Base-by-base conservation (phyloP, 2,329 filamentous ascomycete genomes). In the Aquanectria penicillioides region DNA sequence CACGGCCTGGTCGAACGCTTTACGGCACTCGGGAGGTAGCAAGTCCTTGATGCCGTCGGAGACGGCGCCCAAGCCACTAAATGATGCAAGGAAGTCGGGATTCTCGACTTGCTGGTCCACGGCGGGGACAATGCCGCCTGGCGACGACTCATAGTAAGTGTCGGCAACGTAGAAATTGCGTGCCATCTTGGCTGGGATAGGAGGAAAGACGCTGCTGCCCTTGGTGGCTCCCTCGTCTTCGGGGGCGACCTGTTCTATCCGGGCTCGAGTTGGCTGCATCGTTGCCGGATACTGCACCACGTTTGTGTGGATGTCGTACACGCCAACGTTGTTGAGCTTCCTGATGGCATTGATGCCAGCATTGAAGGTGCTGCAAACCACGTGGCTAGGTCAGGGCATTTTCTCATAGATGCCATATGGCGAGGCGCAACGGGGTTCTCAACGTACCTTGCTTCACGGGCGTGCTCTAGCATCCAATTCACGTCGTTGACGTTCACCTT, bases 391-490 rank as follows among this genome's bases (percentile, higher is more conserved):
- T n/a, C n/a, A n/a, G n/a, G n/a, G n/a, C n/a, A n/a, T n/a, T n/a
- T n/a, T n/a, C n/a, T n/a, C n/a, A n/a, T n/a, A n/a, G 26, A 33
- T 53, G 38, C 28, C 22, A 2, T 15, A 12, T 7, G 17, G 11
- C 46, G 17, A 4, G 48, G 8, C 11, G 5, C 13, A 18, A 22
- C 12, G 10, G n/a, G 13, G 47, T 48, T 13, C 20, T 20, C 13
- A 11, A 67, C 72, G 44, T 83, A 96, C 93, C 91, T 94, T 54
- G 94, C 93, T 74, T 94, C 93, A 47, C 91, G 87, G 23, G 94
- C 93, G 77, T 99, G 95, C 78, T 98, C 93, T 56, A 95, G 82
- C 85, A 97, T 95, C 95, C 95, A 99, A 74, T 98, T 99, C 56
- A 90, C 88, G 68, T 96, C 92, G 50, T 94, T 98, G 58, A 98